Conservation (phyloP, 805 yeast species). For the Wickerhamiella nectarea region DNA sequence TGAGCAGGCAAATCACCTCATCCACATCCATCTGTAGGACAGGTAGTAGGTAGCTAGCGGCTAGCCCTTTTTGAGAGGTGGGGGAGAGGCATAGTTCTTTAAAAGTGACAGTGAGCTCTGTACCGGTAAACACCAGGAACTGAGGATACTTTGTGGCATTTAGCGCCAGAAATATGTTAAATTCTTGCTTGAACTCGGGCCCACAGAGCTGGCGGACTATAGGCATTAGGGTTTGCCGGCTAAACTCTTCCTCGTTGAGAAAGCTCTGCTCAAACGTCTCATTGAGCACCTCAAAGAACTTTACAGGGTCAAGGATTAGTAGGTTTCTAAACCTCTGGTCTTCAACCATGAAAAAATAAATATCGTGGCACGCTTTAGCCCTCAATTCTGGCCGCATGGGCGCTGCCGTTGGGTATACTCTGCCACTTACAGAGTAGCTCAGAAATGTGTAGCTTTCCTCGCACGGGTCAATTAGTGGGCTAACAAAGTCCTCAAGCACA, state of each 20-base stretch:
- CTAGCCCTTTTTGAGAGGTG: conserved; percentile 41
- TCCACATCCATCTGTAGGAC: conserved; percentile 47
- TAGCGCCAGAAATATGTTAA: conserved; percentile 62
- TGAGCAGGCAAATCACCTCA: conserved; percentile 37
- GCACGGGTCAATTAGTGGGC: conserved; percentile 18
- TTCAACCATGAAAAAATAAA: conserved; percentile 44
- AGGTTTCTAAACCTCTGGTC: conserved; percentile 5
- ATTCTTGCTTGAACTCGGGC: conserved; percentile 30
- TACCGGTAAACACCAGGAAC: conserved; percentile 59
- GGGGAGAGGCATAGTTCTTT: conserved; percentile 33
- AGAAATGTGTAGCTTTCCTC: conserved; percentile 38
- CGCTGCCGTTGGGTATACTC: conserved; percentile 62
- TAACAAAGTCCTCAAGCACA: conserved; percentile 49
- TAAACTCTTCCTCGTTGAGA: conserved; percentile 47
- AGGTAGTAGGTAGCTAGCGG: conserved; percentile 58
- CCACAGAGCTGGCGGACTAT: conserved; percentile 35
- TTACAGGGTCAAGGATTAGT: conserved; percentile 16
- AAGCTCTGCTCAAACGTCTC: conserved; percentile 73
- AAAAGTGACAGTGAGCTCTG: conserved; percentile 36
- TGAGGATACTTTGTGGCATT: conserved; percentile 79
- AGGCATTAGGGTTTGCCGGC: conserved; percentile 67
- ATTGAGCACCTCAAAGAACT: conserved; percentile 53
- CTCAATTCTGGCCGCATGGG: conserved; percentile 22
- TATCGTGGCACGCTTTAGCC: conserved; percentile 32
- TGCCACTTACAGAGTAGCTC: conserved; percentile 56